phyloP scores from a whole-genome alignment of 139 green algal genomes.

The Coelastrella sp. region DNA sequence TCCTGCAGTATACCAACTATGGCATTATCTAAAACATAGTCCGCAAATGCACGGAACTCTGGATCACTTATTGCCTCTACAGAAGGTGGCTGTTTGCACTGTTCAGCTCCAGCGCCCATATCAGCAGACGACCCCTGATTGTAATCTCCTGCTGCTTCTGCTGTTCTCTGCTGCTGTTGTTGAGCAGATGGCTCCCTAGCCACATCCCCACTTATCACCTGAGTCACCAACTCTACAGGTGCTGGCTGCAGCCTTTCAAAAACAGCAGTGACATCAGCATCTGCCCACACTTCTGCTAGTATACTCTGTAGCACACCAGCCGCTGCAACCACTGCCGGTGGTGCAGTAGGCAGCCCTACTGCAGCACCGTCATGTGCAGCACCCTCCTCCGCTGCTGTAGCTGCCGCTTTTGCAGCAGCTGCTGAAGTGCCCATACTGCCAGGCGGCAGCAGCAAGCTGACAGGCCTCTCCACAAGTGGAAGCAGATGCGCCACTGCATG shows the following conservation, averaged over 20 bases:
- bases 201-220: not conserved
- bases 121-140: not conserved
- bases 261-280: constrained; percentile 32
- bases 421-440: constrained; percentile 31
- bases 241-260: constrained; percentile 37
- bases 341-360: not conserved
- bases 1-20: constrained; percentile 28
- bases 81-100: not conserved
- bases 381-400: not conserved
- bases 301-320: constrained; percentile 20
- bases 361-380: not conserved
- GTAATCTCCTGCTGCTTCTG: not conserved
- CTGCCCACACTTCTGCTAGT: constrained; percentile 19
- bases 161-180: not conserved
- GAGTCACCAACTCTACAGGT: constrained; percentile 6
- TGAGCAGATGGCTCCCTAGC: not conserved
- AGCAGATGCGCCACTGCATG: constrained; percentile 19
- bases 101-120: too few relatives aligned
- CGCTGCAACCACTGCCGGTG: not conserved
- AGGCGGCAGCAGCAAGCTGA: constrained; percentile 24
- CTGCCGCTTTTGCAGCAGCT: not conserved
- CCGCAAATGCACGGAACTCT: constrained; percentile 55
- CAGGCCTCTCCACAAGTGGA: constrained; percentile 10
- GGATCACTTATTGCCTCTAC: not conserved
- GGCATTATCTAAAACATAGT: constrained; percentile 58